Conservation (phyloP, 1,284 basidiomycete species). For the Xanthoconium separans region DNA sequence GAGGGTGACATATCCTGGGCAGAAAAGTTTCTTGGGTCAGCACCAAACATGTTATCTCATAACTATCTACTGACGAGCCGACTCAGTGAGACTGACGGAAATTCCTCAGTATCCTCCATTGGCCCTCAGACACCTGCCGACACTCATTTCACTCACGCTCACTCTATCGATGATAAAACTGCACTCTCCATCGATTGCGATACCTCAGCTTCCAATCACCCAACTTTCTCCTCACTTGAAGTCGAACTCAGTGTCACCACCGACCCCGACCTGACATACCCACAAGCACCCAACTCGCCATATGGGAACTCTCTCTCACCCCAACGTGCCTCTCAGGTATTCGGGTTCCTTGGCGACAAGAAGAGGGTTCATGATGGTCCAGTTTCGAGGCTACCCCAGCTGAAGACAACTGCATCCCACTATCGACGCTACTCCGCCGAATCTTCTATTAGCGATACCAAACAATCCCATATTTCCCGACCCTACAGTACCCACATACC, state of each 20-base stretch:
- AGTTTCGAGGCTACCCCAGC: constrained; percentile 35
- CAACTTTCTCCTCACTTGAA: constrained; percentile 66
- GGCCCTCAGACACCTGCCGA: constrained; percentile 45
- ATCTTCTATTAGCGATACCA: constrained; percentile 29
- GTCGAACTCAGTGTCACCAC: constrained; percentile 60
- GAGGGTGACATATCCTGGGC: constrained; percentile 82
- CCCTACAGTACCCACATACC: constrained; percentile 19
- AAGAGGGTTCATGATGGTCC: constrained; percentile 34
- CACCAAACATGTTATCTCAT: not conserved
- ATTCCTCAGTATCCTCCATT: constrained; percentile 48
- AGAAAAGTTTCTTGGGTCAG: constrained; percentile 67
- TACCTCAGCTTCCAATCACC: constrained; percentile 42
- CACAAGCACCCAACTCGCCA: constrained; percentile 26
- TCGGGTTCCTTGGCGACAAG: constrained; percentile 58
- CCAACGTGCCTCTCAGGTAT: constrained; percentile 66
- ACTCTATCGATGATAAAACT: constrained; percentile 34
- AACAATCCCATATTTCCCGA: constrained; percentile 17
- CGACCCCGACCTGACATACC: constrained; percentile 41
- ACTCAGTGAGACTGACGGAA: constrained; percentile 46
- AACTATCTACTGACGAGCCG: constrained; percentile 1
- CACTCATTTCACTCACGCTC: constrained; percentile 32
- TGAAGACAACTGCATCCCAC: constrained; percentile 23
- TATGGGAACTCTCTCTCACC: constrained; percentile 46
- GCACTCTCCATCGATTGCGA: constrained; percentile 47
- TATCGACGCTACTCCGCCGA: constrained; percentile 30